Conservation (phyloP, 345 rosid genomes). For the Bretschneidera sinensis region DNA sequence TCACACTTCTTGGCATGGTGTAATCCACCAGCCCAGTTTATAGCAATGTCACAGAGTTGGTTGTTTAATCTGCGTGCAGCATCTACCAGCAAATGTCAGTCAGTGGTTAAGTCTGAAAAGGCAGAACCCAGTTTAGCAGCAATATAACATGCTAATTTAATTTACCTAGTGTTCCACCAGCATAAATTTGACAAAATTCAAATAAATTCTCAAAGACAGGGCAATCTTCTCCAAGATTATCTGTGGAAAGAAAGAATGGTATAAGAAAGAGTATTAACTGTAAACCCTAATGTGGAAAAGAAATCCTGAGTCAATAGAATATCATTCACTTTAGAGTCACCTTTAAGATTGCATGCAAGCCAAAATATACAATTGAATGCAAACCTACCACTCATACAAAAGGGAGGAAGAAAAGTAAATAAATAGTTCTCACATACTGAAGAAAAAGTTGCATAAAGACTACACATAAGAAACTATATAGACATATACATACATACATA, state of each 20-base stretch:
- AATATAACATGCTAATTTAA: too few species aligned
- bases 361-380: neutral
- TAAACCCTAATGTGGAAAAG: neutral
- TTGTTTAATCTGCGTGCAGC: conserved; percentile 93
- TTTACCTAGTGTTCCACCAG: conserved; percentile 97
- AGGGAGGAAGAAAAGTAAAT: neutral
- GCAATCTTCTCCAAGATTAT: conserved; percentile 95
- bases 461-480: too few species aligned
- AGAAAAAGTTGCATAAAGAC: too few species aligned
- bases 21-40: conserved; percentile 98
- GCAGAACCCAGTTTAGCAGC: neutral
- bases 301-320: neutral
- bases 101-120: too few species aligned
- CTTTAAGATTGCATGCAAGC: too few species aligned
- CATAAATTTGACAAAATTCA: conserved; percentile 96
- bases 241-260: conserved; percentile 36
- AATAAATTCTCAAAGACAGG: conserved; percentile 94
- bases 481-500: too few species aligned
- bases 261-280: too few species aligned
- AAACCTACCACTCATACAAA: neutral
- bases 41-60: conserved; percentile 90
- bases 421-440: too few species aligned
- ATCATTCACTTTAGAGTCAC: neutral
- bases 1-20: conserved; percentile 98
- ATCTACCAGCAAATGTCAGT: conserved; percentile 36